These are phyloP conservation scores for Sporothrix curviconia DNA, from an alignment of 2,329 filamentous ascomycete species.

Conservation along the genomic window DNA sequence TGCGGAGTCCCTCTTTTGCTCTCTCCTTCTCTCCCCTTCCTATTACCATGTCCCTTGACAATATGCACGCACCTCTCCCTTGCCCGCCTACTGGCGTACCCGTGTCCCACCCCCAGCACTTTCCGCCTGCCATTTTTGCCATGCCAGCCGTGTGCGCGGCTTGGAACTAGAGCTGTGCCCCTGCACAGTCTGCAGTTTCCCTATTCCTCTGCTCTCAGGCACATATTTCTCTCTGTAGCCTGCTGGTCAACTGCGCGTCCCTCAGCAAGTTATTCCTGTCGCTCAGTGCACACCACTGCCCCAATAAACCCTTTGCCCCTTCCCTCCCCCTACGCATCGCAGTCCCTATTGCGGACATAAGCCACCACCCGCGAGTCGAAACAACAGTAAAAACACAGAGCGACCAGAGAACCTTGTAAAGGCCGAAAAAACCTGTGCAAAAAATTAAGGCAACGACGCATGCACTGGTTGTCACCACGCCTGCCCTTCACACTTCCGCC, in stretches of 20 bases:
- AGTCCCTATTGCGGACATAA: background rate
- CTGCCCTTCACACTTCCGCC: conserved; percentile 15
- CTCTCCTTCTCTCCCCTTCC: conserved; percentile 15
- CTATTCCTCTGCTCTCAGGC: background rate
- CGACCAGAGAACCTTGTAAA: background rate
- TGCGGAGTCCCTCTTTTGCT: too few species aligned
- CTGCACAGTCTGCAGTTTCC: too few species aligned
- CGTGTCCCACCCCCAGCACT: background rate
- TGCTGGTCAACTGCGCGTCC: background rate
- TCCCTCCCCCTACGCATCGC: background rate
- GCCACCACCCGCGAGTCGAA: background rate
- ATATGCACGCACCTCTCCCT: too few species aligned
- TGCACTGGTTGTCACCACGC: background rate
- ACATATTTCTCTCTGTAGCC: background rate
- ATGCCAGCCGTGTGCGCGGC: too few species aligned
- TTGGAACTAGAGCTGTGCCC: too few species aligned
- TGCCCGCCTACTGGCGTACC: background rate
- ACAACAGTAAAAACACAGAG: background rate
- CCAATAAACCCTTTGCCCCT: background rate
- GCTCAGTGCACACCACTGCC: background rate
- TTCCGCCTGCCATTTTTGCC: background rate
- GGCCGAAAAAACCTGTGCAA: background rate
- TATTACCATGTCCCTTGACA: conserved; percentile 21
- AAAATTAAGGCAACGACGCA: conserved; percentile 5
- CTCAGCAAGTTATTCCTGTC: background rate